These are phyloP conservation scores for Litchi chinensis DNA, from an alignment of 345 rosid species.

Conservation along the genomic window DNA sequence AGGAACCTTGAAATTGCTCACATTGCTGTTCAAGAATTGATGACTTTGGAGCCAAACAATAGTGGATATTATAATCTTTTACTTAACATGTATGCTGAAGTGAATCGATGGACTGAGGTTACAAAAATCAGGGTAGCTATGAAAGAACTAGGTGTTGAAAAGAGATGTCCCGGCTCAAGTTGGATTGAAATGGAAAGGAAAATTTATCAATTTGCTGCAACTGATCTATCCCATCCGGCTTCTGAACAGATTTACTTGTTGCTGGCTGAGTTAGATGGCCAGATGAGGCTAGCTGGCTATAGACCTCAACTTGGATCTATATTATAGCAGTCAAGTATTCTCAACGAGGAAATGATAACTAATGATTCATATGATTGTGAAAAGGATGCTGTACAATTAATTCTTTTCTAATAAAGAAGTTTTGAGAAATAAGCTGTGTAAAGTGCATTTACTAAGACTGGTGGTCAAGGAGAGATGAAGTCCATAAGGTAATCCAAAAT, in stretches of 20 bases:
- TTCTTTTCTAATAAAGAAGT: background rate
- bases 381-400: no score
- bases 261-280: slow-evolving; percentile 55
- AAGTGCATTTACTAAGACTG: no score
- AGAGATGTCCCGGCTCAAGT: slow-evolving; percentile 66
- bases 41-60: slow-evolving; percentile 62
- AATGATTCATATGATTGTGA: background rate
- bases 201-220: slow-evolving; percentile 62
- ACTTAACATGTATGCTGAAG: slow-evolving; percentile 68
- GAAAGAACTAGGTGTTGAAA: slow-evolving; percentile 60
- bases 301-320: slow-evolving; percentile 16
- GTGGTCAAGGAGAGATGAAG: no score
- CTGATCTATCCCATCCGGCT: slow-evolving; percentile 58
- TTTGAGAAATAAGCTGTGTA: no score
- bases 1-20: slow-evolving; percentile 62
- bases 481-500: no score
- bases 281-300: slow-evolving; percentile 41
- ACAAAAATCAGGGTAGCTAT: slow-evolving; percentile 54
- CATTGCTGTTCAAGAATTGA: slow-evolving; percentile 51
- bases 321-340: background rate
- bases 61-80: slow-evolving; percentile 61
- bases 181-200: slow-evolving; percentile 57
- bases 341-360: background rate
- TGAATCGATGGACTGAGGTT: slow-evolving; percentile 66
- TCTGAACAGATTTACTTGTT: slow-evolving; percentile 48